Conservation (phyloP, 2,329 filamentous ascomycete species). For the Cercospora janseana region DNA sequence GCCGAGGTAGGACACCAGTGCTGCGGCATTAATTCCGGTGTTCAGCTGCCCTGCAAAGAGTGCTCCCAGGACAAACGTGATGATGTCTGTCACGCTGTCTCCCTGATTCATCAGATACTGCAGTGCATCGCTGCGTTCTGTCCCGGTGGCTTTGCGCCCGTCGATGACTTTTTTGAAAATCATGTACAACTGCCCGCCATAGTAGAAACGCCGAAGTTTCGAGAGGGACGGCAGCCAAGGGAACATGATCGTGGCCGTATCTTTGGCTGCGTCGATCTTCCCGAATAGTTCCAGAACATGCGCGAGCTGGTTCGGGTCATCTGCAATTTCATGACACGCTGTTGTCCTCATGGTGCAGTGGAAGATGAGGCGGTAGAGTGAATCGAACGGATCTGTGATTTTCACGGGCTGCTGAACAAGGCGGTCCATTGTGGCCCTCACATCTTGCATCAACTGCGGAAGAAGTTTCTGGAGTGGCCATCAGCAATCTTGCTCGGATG, state of each 20-base stretch:
- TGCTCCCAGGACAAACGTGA: constrained; percentile 53
- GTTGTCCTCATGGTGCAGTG: constrained; percentile 58
- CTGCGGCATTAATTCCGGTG: constrained; percentile 55
- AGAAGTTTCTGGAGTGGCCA: too few relatives aligned
- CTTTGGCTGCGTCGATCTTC: constrained; percentile 47
- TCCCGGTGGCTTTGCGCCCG: constrained; percentile 45
- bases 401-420: constrained; percentile 38
- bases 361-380: constrained; percentile 54
- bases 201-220: constrained; percentile 46
- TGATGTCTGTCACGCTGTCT: constrained; percentile 40
- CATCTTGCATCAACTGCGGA: constrained; percentile 46
- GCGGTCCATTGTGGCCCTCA: constrained; percentile 40
- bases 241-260: constrained; percentile 51
- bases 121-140: constrained; percentile 51
- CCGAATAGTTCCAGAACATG: constrained; percentile 49
- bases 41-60: constrained; percentile 60
- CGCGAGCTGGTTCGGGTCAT: constrained; percentile 45
- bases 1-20: constrained; percentile 53
- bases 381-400: constrained; percentile 55
- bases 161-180: constrained; percentile 51
- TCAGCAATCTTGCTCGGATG: too few relatives aligned
- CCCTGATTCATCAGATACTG: constrained; percentile 56
- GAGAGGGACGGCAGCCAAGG: constrained; percentile 52
- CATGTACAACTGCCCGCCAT: constrained; percentile 50
- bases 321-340: constrained; percentile 54